Base-by-base conservation (phyloP, 1,284 basidiomycete species). In the Retiboletus flavoniger region DNA sequence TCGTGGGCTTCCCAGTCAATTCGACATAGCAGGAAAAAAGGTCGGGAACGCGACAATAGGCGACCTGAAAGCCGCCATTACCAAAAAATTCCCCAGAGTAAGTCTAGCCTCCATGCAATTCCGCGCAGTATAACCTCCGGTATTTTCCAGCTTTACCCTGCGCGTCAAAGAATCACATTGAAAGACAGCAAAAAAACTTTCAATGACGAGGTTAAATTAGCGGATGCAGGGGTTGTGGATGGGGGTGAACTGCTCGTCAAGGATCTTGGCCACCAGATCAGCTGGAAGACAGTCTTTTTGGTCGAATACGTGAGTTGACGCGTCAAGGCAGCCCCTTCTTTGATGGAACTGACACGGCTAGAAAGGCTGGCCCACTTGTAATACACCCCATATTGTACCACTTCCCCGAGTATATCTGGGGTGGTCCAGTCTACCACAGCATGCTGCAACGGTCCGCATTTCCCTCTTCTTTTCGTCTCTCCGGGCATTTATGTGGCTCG, bases 361-460 rank as follows among this genome's bases (percentile, higher is more conserved):
- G 7, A 29, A 55, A 96, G 94, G 75, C 78, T 49, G 97, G 97
- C 3, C 96, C 96, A 0, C 79, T 99, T 51, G 59, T 98, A 64
- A 89, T 99, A 63, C 95, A 98, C 71, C 93, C 96, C 0, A 70
- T 95, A 31, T 75, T 97, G 54, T 96, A 95, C 73, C 75, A 85
- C 65, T 81, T 88, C 60, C 85, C 87, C 1, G 73, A 78, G 44
- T 44, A 85, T 26, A 80, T 91, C 69, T 95, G 90, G 66, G 81
- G 91, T 9, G 72, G 74, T 21, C 72, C 78, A 16, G 85, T 93
- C 32, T 75, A 84, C 49, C 90, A 91, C 63, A 93, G 91, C 63
- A 69, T 76, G 44, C 70, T 97, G 65, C 95, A 97, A 72, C 86
- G 80, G 89, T 93, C 57, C 34, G 80, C 61, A 21, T 48, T 19